Base-by-base conservation (phyloP, 331 rosid species). In the Pyracantha coccinea region DNA sequence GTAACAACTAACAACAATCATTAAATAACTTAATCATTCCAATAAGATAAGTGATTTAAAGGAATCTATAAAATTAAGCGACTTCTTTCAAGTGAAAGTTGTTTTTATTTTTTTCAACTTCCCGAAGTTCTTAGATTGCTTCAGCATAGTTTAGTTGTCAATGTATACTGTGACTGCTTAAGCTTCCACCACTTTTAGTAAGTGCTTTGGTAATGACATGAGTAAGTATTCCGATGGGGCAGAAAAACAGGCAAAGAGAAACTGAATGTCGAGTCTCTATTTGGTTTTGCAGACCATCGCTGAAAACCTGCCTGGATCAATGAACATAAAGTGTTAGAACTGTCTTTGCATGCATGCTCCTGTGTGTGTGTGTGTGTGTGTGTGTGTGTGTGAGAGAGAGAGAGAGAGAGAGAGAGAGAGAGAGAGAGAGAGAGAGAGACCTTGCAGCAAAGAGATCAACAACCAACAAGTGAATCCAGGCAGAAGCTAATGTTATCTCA, bases 391-490 rank as follows among this genome's bases (percentile, higher is more conserved):
- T 17, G 24, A n/a, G n/a, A n/a, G n/a, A n/a, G n/a, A 68, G 54
- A 67, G 33, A 47, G 53, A 27, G 21, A 65, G 57, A 71, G 57
- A 66, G 78, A 47, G 45, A 38, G 45, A 38, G 47, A 41, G 47
- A 65, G 57, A 68, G 60, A 59, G 45, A 32, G 25, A 68, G 57
- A 72, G 58, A 66, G 78, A 41, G 78, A 50, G 64, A 92, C 97
- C 97, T 92, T 75, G 96, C 99, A 28, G 96, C 99, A 86, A 90
- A 94, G 66, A 94, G 97, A 86, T 92, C 99, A 14, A 92, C 90
- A 82, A 77, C 91, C 88, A 94, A 75, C 84, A 88, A 87, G 79
- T 91, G 99, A 83, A 91, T 94, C 99, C 99, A 94, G 13, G 99
- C 97, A 78, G 99, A 92, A 74, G 97, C 96, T 64, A 94, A 72